phyloP scores from a whole-genome alignment of 345 rosid species.

The Pugionium cornutum region DNA sequence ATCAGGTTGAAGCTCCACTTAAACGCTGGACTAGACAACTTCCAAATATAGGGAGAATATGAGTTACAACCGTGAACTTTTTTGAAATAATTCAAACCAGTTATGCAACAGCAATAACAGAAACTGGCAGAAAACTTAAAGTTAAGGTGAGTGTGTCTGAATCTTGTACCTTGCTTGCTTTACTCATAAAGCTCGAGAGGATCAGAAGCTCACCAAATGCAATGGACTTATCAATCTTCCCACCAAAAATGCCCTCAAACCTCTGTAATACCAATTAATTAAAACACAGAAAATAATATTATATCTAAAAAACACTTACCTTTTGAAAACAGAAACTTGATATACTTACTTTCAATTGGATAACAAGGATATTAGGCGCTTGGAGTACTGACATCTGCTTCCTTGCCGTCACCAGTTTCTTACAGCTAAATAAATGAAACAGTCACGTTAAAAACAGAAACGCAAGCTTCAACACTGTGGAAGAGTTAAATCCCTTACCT shows the following conservation, averaged over 20 bases:
- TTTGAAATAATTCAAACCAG: slow-evolving; percentile 8
- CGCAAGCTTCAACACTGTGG: slow-evolving; percentile 26
- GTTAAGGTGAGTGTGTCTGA: slow-evolving; percentile 16
- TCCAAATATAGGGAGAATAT: neutral
- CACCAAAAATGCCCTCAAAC: slow-evolving; percentile 84
- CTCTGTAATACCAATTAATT: slow-evolving; percentile 54
- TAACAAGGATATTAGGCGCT: slow-evolving; percentile 90
- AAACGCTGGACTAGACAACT: slow-evolving; percentile 3
- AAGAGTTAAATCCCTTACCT: slow-evolving; percentile 51
- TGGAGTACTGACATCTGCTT: slow-evolving; percentile 91
- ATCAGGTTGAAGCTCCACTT: slow-evolving; percentile 13
- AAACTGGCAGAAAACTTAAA: slow-evolving; percentile 3
- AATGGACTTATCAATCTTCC: slow-evolving; percentile 80
- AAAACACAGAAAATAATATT: slow-evolving; percentile 6
- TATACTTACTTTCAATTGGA: slow-evolving; percentile 79
- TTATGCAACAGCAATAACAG: slow-evolving; percentile 1
- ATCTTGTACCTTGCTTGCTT: slow-evolving; percentile 72
- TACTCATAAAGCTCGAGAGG: slow-evolving; percentile 87
- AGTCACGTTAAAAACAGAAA: slow-evolving; percentile 39
- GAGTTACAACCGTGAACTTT: slow-evolving; percentile 1
- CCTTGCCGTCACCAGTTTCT: slow-evolving; percentile 91
- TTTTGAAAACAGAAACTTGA: slow-evolving; percentile 12
- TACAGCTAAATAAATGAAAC: slow-evolving; percentile 66
- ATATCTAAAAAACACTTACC: slow-evolving; percentile 45
- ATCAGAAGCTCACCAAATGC: slow-evolving; percentile 76